Percentiles rank a stretch among this genome's conserved stretches.
Evolutionary conservation across 1,139 yeast genomes (phyloP).

Genomic region (Yamadazyma dushanensis): DNA sequence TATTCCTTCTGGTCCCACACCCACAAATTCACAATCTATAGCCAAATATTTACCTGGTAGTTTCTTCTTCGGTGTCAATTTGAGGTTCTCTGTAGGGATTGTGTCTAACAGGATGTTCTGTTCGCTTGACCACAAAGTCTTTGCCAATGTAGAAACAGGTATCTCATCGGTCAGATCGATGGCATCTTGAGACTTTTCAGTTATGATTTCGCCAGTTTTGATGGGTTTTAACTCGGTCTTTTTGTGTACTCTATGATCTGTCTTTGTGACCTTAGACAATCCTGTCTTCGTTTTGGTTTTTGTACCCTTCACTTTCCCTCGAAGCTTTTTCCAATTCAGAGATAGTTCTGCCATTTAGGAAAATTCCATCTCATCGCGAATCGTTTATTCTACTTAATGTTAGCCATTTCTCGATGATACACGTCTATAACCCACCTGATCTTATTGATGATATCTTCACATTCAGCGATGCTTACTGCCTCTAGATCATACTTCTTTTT

Average conservation of each 20-base stretch:
- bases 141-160: constrained; percentile 21
- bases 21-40: constrained; percentile 94
- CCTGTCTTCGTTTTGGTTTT: constrained; percentile 1
- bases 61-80: constrained; percentile 20
- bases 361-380: constrained; percentile 9
- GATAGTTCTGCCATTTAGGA: constrained; percentile 23
- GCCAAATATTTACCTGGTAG: constrained; percentile 74
- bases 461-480: constrained; percentile 60
- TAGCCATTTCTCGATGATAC: constrained; percentile 26
- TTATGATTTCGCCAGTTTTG: background rate
- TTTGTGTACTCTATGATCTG: too few relatives aligned
- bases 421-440: constrained; percentile 55
- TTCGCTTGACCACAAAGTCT: constrained; percentile 32
- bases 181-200: background rate
- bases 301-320: constrained; percentile 19
- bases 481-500: constrained; percentile 84
- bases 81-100: constrained; percentile 9
- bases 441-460: constrained; percentile 74
- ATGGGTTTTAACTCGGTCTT: too few relatives aligned
- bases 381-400: constrained; percentile 10
- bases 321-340: constrained; percentile 38
- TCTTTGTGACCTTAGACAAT: background rate
- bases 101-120: constrained; percentile 20
- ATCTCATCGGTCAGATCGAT: background rate
- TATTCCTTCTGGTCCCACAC: constrained; percentile 73